Evolutionary conservation across 73 alveolate genomes (phyloP).

Genomic region (Symbiodinium natans): DNA sequence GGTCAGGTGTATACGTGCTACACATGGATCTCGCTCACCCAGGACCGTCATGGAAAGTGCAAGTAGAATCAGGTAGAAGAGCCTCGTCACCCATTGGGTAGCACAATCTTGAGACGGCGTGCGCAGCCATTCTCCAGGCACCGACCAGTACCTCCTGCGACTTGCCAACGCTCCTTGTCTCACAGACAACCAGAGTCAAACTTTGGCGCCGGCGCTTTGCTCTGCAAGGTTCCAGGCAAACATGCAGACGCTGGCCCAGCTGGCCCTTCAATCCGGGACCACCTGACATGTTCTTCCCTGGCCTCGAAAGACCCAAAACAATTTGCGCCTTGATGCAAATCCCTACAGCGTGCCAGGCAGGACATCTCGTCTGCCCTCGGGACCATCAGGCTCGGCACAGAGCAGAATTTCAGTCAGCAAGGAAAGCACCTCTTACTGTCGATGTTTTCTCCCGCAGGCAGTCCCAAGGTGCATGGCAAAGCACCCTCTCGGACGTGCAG

Average conservation of each 20-base stretch:
- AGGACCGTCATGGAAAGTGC: not conserved
- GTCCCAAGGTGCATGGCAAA: conserved; percentile 26
- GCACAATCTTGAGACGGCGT: too few relatives aligned
- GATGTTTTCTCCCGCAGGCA: not conserved
- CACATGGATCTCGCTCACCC: conserved; percentile 20
- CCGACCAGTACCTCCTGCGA: conserved; percentile 57
- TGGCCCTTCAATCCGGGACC: conserved; percentile 39
- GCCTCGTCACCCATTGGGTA: not conserved
- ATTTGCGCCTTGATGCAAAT: too few relatives aligned
- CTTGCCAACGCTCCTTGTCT: conserved; percentile 29
- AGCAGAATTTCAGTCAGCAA: not conserved
- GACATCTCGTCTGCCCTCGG: not conserved
- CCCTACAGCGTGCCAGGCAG: conserved; percentile 46
- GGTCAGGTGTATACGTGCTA: conserved; percentile 53
- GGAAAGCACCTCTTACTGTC: not conserved
- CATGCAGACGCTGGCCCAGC: conserved; percentile 44
- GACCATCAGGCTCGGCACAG: not conserved
- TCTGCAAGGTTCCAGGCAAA: conserved; percentile 41
- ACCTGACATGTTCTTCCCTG: not conserved
- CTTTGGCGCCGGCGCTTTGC: not conserved
- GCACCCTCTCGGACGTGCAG: conserved; percentile 29
- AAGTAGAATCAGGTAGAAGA: not conserved
- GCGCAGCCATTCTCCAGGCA: too few relatives aligned
- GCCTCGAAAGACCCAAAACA: not conserved
- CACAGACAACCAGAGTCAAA: not conserved